Evolutionary conservation across 1,139 yeast genomes (phyloP), one percentile per base, ranked within the genome.

Genomic region (Scheffersomyces titani): DNA sequence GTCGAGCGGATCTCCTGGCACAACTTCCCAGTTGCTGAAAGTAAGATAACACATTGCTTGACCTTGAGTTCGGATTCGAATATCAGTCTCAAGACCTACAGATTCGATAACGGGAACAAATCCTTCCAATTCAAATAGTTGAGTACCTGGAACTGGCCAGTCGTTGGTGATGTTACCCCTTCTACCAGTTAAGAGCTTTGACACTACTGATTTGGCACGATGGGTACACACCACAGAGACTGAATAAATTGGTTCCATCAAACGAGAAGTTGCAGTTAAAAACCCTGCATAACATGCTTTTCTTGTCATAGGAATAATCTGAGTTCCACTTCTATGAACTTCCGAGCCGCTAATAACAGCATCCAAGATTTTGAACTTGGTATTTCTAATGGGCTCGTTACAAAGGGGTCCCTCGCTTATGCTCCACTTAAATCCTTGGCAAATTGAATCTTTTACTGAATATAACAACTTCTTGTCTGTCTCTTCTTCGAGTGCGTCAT

Each of bases 1-100:
- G 69, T 93, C 97, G 63, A 93, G 70, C 5, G 98, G 98, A 73
- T 93, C 92, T 0, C 99, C 99, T 1, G 98, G 97, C 0, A 91
- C 97, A 7, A 78, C 70, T 19, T 84, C 83, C 97, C 98, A 96
- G 58, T 78, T 81, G 57, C 81, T 80, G 70, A 90, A 92, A 51
- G 82, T 81, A 60, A 89, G 70, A 50, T 84, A 85, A 51, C 92
- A 85, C 76, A 85, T 80, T 0, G 96, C 96, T 63, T 85, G 88
- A 4, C 98, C 97, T 60, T 85, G 87, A 0, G 97, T 85, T 21
- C 88, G 84, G 20, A 92, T 73, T 59, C 97, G 75, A 45, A 94
- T 74, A 66, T 94, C 99, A 0, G 97, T 86, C 68, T 91, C 97
- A 52, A 96, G 79, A 0, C 99, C 99, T 57, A 89, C 77, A 0